Evolutionary conservation across 2,329 filamentous ascomycete species (phyloP), one percentile per base, ranked within the genome.

Genomic region (Phialophora verrucosa): DNA sequence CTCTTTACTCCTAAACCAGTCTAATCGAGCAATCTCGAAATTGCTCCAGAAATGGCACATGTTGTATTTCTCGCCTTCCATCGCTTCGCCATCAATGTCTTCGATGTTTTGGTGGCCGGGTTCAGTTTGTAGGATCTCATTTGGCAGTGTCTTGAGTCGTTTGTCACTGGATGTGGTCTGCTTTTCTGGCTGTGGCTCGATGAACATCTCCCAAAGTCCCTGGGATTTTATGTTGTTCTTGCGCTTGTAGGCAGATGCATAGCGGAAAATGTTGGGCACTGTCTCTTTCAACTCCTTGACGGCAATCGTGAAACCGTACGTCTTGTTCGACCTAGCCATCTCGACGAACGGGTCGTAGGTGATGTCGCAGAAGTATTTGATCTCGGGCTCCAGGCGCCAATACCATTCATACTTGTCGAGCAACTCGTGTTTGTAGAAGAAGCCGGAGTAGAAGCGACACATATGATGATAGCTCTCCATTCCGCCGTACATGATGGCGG

Each of bases 21-120:
- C 90, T 68, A 99, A 86, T 66, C 89, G 88, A 14, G 95, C 95
- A 81, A 99, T 99, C 80, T 99, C 95, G 73, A 99, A 99, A 79
- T 99, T 99, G 78, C 93, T 97, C 95, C 95, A 99, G 83, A 97
- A 99, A 83, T 99, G 95, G 78, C 95, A 99, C 95, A 99, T 99
- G 82, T 99, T 99, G 84, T 99, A 99, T 74, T 89, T 91, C 78
- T 99, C 95, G 70, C 93, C 92, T 77, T 98, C 94, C 95, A 99
- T 99, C 50, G 89, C 87, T 75, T 98, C 93, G 0, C 90, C 89
- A 75, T 98, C 92, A 64, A 97, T 91, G 50, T 95, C 88, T 32
- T 90, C 88, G n/a, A 92, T 81, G 38, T 85, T 85, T 69, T 89
- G 88, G 62, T 85, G 85, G 44, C 87, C 88, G 27, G 91, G 88